phyloP scores from a whole-genome alignment of 164 flowering plant species.

The Tetrastigma voinierianum region DNA sequence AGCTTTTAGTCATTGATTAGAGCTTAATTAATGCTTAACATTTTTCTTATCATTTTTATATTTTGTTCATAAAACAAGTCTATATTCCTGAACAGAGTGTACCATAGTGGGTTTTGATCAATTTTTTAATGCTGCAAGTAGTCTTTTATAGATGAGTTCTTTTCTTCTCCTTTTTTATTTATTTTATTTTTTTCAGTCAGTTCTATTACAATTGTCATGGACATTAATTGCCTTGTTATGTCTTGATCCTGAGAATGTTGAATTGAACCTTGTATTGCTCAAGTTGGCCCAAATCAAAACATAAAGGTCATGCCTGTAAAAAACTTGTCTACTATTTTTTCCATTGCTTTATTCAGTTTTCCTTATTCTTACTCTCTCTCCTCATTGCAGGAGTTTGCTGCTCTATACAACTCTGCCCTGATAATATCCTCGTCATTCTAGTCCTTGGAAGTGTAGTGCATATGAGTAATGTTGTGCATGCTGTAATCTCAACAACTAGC shows the following conservation, averaged over 20 bases:
- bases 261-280: neutral
- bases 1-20: too few species aligned
- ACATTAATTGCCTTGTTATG: neutral
- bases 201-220: neutral
- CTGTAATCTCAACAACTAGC: conserved; percentile 65
- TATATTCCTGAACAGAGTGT: too few species aligned
- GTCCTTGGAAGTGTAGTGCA: conserved; percentile 48
- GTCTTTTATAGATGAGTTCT: too few species aligned
- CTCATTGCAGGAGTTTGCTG: conserved; percentile 60
- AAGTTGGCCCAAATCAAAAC: neutral
- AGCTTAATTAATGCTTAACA: too few species aligned
- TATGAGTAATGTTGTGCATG: conserved; percentile 50
- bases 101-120: too few species aligned
- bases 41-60: too few species aligned
- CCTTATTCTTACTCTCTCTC: neutral
- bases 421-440: conserved; percentile 59
- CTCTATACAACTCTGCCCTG: conserved; percentile 71
- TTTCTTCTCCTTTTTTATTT: too few species aligned
- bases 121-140: too few species aligned
- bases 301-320: neutral
- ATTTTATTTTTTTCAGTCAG: too few species aligned
- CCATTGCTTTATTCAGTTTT: neutral
- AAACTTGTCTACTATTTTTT: neutral
- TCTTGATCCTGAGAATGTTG: neutral
- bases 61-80: too few species aligned